These are phyloP conservation scores for Fusarium luffae DNA, from an alignment of 2,329 filamentous ascomycete genomes.

Conservation along the genomic window DNA sequence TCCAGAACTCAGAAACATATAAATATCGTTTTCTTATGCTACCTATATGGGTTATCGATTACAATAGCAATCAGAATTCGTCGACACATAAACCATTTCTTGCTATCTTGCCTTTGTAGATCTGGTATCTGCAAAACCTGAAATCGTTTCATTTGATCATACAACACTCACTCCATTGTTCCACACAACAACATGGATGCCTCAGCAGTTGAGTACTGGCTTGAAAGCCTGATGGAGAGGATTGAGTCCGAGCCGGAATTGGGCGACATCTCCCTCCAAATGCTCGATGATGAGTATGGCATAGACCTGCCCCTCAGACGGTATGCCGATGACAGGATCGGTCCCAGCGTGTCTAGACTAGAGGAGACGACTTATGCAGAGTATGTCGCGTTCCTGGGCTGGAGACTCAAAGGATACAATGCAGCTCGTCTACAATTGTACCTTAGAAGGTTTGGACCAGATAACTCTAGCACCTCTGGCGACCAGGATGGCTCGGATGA, in stretches of 20 bases:
- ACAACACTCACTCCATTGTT: not conserved
- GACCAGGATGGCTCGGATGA: not conserved
- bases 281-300: not conserved
- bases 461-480: not conserved
- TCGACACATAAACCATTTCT: accelerated
- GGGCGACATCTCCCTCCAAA: not conserved
- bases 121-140: not conserved
- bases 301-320: not conserved
- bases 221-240: not conserved
- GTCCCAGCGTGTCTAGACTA: not conserved
- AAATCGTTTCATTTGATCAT: not conserved
- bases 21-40: not conserved
- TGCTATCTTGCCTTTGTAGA: not conserved
- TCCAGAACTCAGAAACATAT: not conserved
- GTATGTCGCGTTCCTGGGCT: not conserved
- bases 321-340: not conserved
- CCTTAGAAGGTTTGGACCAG: not conserved
- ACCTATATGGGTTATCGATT: accelerated
- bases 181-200: not conserved
- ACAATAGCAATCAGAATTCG: accelerated
- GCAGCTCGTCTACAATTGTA: not conserved
- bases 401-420: not conserved
- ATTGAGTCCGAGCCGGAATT: not conserved
- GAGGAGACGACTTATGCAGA: not conserved
- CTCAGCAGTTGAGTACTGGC: not conserved